Base-by-base conservation (phyloP, 2,329 filamentous ascomycete genomes). In the Arthroderma sp. region DNA sequence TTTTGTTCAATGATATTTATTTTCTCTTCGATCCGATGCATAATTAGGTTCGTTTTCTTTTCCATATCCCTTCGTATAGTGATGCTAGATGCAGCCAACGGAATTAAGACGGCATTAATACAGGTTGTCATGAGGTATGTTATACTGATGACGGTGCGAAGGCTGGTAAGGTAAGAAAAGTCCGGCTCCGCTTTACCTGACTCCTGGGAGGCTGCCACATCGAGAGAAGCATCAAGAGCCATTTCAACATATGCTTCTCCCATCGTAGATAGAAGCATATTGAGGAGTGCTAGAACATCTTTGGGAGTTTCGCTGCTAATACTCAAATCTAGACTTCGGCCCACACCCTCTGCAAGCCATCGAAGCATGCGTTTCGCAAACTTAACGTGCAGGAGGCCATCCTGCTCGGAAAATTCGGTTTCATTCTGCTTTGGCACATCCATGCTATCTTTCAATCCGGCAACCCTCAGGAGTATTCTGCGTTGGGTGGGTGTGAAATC, bases 341-440 rank as follows among this genome's bases (percentile, higher is more conserved):
- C 84, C 27, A 98, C 89, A 50, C 85, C 87, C 68, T 98, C 91
- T 2, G 91, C 91, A 36, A 98, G 70, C 91, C 91, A 98, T 60
- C 85, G 93, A 48, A 98, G 75, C 88, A 98, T 98, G 46, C 91
- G 78, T 66, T 96, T 96, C n/a, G 88, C 85, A 60, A 84, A 87
- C n/a, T 78, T 72, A 4, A 93, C 71, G 53, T 81, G 89, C 28
- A 96, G 69, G 46, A 79, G 73, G 31, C 91, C 91, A 57, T 98
- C 89, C 57, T 89, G 80, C 48, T 96, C 91, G 0, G 82, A 81
- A 30, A 96, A 83, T 59, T 94, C 88, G 47, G 94, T 86, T 43
- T 94, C 88, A 53, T 83, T 82, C 61, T 85, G 84, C 56, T 82
- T 79, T 27, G 61, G 57, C 51, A 75, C 78, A 49, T 81, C 80